Conservation (phyloP, 768 basidiomycete species). For the Atractiella rhizophila region DNA sequence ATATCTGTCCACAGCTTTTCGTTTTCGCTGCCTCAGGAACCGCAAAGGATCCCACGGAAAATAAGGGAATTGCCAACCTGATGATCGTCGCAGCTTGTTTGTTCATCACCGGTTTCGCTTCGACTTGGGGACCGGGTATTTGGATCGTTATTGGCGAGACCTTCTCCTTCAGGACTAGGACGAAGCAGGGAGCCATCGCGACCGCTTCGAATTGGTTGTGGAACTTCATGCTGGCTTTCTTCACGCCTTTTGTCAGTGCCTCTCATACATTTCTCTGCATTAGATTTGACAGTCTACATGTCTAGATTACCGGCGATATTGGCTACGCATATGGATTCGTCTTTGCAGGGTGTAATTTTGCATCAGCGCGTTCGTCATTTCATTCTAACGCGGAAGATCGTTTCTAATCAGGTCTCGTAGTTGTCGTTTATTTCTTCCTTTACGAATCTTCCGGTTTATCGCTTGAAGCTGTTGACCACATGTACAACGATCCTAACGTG, state of each 20-base stretch:
- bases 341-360: not conserved
- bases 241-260: constrained; percentile 43
- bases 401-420: constrained; percentile 27
- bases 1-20: constrained; percentile 49
- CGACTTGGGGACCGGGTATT: constrained; percentile 45
- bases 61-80: constrained; percentile 32
- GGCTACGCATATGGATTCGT: not conserved
- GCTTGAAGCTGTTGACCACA: constrained; percentile 35
- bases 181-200: constrained; percentile 42
- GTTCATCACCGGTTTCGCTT: constrained; percentile 46
- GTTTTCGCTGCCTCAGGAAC: constrained; percentile 50
- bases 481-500: constrained; percentile 28
- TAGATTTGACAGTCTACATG: too few species aligned
- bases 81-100: constrained; percentile 44
- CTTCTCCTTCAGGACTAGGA: constrained; percentile 18
- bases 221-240: constrained; percentile 30
- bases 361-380: not conserved
- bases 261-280: too few species aligned
- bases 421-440: constrained; percentile 44
- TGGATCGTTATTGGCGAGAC: constrained; percentile 36
- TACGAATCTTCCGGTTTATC: constrained; percentile 45
- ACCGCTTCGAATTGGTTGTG: constrained; percentile 27
- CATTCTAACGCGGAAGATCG: constrained; percentile 23
- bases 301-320: not conserved
- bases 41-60: constrained; percentile 29